Percentiles rank a stretch among this genome's conserved stretches.
Evolutionary conservation across 2,329 filamentous ascomycete genomes (phyloP).

Genomic region (Nemania sp.): DNA sequence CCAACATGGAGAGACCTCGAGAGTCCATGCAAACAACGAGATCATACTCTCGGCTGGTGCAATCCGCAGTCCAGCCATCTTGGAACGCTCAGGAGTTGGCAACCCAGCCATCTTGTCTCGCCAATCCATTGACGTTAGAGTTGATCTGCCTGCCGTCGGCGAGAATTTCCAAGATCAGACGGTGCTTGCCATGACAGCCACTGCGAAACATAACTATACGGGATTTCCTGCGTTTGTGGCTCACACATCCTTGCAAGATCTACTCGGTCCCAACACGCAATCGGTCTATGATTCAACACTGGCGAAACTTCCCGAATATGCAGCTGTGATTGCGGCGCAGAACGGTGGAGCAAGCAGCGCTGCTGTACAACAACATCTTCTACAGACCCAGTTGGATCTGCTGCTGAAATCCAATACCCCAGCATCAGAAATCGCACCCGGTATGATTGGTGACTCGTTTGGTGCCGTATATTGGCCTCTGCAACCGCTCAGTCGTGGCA

Average conservation of each 20-base stretch:
- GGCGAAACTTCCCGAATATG: constrained; percentile 28
- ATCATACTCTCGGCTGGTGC: constrained; percentile 32
- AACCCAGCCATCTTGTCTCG: constrained; percentile 28
- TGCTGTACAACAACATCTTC: constrained; percentile 30
- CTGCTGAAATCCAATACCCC: constrained; percentile 28
- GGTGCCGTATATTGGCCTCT: constrained; percentile 28
- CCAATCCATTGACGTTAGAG: constrained; percentile 28
- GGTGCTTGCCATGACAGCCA: constrained; percentile 24
- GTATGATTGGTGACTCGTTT: constrained; percentile 16
- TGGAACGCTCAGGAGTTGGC: constrained; percentile 28
- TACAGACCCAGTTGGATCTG: constrained; percentile 26
- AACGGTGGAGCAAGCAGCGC: constrained; percentile 29
- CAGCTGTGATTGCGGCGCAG: constrained; percentile 30
- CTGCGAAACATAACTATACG: constrained; percentile 26
- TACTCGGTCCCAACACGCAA: constrained; percentile 25
- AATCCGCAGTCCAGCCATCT: constrained; percentile 29
- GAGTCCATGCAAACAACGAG: constrained; percentile 25
- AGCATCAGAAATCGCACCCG: constrained; percentile 28
- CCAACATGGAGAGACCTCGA: constrained; percentile 25
- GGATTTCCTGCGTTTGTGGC: constrained; percentile 30
- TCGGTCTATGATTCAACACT: constrained; percentile 26
- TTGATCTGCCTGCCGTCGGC: constrained; percentile 29
- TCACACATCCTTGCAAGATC: constrained; percentile 27
- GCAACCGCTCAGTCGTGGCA: constrained; percentile 30
- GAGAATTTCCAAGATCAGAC: constrained; percentile 31